phyloP scores from a whole-genome alignment of 2,329 filamentous ascomycete species.

The Fusarium sp. region DNA sequence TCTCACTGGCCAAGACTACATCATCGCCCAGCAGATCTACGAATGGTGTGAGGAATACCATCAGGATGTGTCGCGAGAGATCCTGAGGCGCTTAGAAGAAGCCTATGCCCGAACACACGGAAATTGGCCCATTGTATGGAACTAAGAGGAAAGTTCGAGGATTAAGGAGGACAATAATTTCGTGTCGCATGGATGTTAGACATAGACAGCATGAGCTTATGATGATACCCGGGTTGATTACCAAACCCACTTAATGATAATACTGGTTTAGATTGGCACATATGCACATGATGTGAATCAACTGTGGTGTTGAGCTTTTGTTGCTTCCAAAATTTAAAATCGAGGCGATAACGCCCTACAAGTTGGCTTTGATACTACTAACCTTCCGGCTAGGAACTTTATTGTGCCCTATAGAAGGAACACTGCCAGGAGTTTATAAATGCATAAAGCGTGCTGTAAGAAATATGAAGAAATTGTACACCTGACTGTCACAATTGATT shows the following conservation, averaged over 20 bases:
- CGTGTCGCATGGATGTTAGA: conserved; percentile 5
- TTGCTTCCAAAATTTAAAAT: no score
- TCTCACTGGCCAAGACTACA: conserved; percentile 3
- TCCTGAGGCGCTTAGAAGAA: conserved; percentile 28
- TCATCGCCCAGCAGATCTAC: conserved; percentile 16
- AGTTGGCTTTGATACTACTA: not conserved
- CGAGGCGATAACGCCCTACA: not conserved
- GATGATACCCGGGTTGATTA: conserved; percentile 37
- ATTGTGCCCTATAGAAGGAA: no score
- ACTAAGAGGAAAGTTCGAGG: not conserved
- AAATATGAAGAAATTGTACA: not conserved
- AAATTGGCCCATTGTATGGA: conserved; percentile 34
- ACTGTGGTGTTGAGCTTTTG: not conserved
- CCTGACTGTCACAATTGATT: not conserved
- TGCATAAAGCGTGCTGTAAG: not conserved
- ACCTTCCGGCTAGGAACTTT: not conserved
- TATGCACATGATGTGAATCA: conserved; percentile 20
- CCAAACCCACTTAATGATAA: conserved; percentile 33
- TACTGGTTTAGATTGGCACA: conserved; percentile 11
- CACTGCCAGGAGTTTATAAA: not conserved
- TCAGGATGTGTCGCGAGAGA: conserved; percentile 29
- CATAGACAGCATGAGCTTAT: conserved; percentile 21
- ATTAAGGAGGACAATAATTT: not conserved
- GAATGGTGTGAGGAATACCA: conserved; percentile 38
- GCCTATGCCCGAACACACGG: conserved; percentile 24